Evolutionary conservation across 768 basidiomycete genomes (phyloP).

Genomic region (Leccinum subgranulosum): DNA sequence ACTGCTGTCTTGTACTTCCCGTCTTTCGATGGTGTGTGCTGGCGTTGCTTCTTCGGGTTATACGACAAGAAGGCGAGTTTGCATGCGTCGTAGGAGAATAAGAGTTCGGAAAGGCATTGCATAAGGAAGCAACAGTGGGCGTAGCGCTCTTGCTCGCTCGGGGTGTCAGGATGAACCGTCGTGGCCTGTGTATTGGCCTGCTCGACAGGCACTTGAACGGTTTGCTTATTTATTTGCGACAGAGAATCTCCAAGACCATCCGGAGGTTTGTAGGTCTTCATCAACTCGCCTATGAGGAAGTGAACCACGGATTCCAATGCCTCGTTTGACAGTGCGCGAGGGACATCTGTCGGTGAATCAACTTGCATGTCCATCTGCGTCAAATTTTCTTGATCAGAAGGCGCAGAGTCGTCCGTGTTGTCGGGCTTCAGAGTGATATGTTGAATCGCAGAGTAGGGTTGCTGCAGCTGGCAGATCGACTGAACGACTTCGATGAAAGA

Average conservation of each 20-base stretch:
- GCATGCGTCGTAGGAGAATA: slow-evolving; percentile 91
- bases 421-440: slow-evolving; percentile 58
- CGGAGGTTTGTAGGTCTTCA: slow-evolving; percentile 53
- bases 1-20: slow-evolving; percentile 62
- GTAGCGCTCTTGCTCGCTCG: slow-evolving; percentile 29
- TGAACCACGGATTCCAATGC: slow-evolving; percentile 61
- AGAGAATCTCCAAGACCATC: slow-evolving; percentile 27
- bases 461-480: slow-evolving; percentile 67
- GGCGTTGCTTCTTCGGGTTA: slow-evolving; percentile 56
- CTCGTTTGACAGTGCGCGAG: slow-evolving; percentile 34
- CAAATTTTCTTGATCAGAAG: slow-evolving; percentile 8
- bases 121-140: slow-evolving; percentile 80
- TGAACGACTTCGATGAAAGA: slow-evolving; percentile 74
- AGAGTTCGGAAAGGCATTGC: slow-evolving; percentile 87
- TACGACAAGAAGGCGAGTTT: slow-evolving; percentile 85
- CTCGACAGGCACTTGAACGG: slow-evolving; percentile 7
- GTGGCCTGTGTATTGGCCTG: slow-evolving; percentile 18
- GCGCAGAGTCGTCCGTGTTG: slow-evolving; percentile 10
- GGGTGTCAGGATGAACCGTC: slow-evolving; percentile 6
- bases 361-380: slow-evolving; percentile 56
- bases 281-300: slow-evolving; percentile 69
- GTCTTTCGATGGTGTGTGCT: slow-evolving; percentile 64
- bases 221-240: slow-evolving; percentile 13
- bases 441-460: slow-evolving; percentile 55
- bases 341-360: slow-evolving; percentile 35